Conservation (phyloP, 1,284 basidiomycete species). For the Leucoagaricus sp. region DNA sequence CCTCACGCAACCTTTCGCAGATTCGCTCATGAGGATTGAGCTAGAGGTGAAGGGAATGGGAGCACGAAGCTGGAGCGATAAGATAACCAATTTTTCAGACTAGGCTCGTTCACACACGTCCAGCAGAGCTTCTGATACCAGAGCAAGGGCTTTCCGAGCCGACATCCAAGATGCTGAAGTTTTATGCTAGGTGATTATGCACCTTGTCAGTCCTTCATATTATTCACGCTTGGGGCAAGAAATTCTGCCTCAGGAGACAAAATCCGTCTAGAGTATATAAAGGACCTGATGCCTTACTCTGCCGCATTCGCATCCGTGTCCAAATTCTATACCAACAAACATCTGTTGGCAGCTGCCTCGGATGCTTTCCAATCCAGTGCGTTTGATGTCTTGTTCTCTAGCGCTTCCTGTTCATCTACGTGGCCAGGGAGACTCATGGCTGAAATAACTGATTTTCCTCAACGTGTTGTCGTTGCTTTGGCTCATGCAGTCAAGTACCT, state of each 20-base stretch:
- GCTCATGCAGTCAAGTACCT: conserved; percentile 82
- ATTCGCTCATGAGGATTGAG: conserved; percentile 83
- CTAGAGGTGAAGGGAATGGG: conserved; percentile 58
- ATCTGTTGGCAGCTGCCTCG: conserved; percentile 39
- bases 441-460: conserved; percentile 72
- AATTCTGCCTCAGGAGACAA: conserved; percentile 36
- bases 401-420: no score
- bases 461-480: conserved; percentile 73
- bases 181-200: conserved; percentile 57
- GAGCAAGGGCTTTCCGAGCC: conserved; percentile 62
- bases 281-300: conserved; percentile 58
- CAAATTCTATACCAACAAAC: conserved; percentile 69
- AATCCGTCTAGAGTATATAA: conserved; percentile 66
- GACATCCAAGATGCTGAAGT: conserved; percentile 77
- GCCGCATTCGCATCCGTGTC: conserved; percentile 77
- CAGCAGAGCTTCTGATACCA: conserved; percentile 81
- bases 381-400: conserved; percentile 6
- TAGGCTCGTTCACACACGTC: conserved; percentile 79
- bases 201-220: conserved; percentile 3
- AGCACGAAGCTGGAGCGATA: not conserved
- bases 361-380: conserved; percentile 51
- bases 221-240: conserved; percentile 16
- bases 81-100: conserved; percentile 49
- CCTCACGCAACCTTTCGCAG: conserved; percentile 35
- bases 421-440: conserved; percentile 66